A percentile compares a stretch with the other conserved stretches of the same genome.
Evolutionary conservation across 2,329 filamentous ascomycete species (phyloP).

Genomic region (Cadophora malorum): DNA sequence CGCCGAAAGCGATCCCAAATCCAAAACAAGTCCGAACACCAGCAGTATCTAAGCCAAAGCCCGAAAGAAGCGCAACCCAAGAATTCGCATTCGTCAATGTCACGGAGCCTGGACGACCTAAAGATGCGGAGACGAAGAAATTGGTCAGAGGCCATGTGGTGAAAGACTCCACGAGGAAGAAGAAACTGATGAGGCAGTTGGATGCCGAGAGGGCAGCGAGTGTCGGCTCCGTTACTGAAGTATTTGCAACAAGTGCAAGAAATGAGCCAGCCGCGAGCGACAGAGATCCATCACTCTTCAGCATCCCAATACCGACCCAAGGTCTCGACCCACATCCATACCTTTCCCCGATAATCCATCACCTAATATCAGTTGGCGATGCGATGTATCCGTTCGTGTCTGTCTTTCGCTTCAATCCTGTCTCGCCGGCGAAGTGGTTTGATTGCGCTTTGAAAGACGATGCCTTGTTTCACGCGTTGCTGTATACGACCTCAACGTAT

Average conservation of each 20-base stretch:
- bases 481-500: constrained; percentile 26
- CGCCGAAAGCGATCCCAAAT: neutral
- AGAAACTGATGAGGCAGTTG: constrained; percentile 17
- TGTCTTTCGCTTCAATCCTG: constrained; percentile 21
- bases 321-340: constrained; percentile 27
- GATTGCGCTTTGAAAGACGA: constrained; percentile 23
- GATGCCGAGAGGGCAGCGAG: neutral
- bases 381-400: constrained; percentile 28
- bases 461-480: constrained; percentile 25
- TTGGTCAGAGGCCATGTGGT: constrained; percentile 27
- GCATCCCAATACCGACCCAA: neutral
- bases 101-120: constrained; percentile 18
- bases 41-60: neutral
- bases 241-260: neutral
- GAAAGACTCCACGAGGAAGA: constrained; percentile 23
- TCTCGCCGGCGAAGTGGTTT: constrained; percentile 24
- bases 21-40: neutral
- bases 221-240: neutral
- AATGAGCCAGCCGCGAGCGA: neutral
- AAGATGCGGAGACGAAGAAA: constrained; percentile 22
- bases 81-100: constrained; percentile 29
- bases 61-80: neutral
- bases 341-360: constrained; percentile 26
- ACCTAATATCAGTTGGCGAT: constrained; percentile 20
- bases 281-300: neutral